Percentiles rank a stretch among this genome's conserved stretches.
These are phyloP conservation scores for Hanseniaspora sp. DNA, from an alignment of 1,139 yeast genomes.

Conservation along the genomic window DNA sequence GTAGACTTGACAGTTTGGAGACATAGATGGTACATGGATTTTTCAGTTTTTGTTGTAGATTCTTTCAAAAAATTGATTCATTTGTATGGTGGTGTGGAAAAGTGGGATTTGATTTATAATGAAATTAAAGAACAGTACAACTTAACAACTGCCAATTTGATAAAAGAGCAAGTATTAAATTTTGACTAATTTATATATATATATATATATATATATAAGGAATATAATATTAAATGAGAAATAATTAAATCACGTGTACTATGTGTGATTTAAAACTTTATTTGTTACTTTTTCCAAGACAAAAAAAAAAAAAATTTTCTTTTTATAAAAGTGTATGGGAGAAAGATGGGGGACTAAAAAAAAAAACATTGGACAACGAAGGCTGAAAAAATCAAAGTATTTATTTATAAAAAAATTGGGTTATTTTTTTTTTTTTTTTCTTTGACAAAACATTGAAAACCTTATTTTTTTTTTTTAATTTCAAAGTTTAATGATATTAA, in stretches of 20 bases:
- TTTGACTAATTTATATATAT: neutral
- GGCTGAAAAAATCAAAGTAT: no score
- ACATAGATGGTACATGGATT: slow-evolving; percentile 93
- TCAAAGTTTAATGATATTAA: neutral
- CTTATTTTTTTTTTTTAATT: neutral
- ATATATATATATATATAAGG: neutral
- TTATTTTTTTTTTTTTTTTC: neutral
- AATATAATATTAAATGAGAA: no score
- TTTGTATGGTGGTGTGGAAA: slow-evolving; percentile 11
- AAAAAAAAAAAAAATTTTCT: no score
- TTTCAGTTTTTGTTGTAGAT: slow-evolving; percentile 26
- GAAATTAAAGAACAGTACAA: slow-evolving; percentile 11
- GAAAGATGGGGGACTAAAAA: no score
- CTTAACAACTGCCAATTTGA: neutral
- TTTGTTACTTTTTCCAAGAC: no score
- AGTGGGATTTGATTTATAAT: slow-evolving; percentile 7
- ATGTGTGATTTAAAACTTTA: no score
- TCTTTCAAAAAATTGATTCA: slow-evolving; percentile 4
- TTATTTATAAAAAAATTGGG: neutral
- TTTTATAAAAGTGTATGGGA: no score
- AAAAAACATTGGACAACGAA: no score
- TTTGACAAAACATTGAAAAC: neutral
- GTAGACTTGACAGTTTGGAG: slow-evolving; percentile 85
- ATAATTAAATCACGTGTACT: no score
- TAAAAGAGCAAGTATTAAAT: neutral